Evolutionary conservation across 768 basidiomycete species (phyloP).

Genomic region (Podaxis carcinomalis): DNA sequence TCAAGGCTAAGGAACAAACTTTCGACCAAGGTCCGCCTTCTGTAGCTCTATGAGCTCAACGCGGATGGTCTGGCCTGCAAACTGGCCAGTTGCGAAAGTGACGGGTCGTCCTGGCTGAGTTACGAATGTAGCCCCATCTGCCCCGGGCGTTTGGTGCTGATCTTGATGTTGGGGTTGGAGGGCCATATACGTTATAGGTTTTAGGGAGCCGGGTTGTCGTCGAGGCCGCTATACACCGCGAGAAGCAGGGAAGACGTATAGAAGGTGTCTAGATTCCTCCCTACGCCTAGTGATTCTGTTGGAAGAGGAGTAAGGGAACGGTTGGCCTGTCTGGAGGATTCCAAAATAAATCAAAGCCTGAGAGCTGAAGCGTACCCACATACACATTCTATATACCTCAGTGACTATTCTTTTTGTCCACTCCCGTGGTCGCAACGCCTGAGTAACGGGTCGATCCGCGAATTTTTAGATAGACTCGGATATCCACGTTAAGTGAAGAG

Average conservation of each 20-base stretch:
- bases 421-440: constrained; percentile 5
- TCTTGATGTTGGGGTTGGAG: constrained; percentile 14
- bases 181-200: constrained; percentile 4
- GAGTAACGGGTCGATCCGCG: constrained; percentile 25
- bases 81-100: constrained; percentile 48
- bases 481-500: constrained; percentile 13
- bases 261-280: neutral
- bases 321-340: neutral
- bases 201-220: constrained; percentile 1
- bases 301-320: neutral
- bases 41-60: constrained; percentile 57
- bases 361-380: neutral
- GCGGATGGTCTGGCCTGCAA: constrained; percentile 43
- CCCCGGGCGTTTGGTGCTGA: constrained; percentile 28
- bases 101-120: constrained; percentile 32
- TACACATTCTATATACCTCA: constrained; percentile 12
- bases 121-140: constrained; percentile 9
- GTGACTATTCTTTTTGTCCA: constrained; percentile 1
- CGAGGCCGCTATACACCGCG: neutral
- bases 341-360: constrained; percentile 3
- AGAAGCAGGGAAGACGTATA: constrained; percentile 5
- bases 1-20: constrained; percentile 33
- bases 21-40: constrained; percentile 64
- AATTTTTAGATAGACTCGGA: constrained; percentile 25
- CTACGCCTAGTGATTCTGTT: neutral